Conservation (phyloP, 305 asterid genomes). For the Solanum hybrid region DNA sequence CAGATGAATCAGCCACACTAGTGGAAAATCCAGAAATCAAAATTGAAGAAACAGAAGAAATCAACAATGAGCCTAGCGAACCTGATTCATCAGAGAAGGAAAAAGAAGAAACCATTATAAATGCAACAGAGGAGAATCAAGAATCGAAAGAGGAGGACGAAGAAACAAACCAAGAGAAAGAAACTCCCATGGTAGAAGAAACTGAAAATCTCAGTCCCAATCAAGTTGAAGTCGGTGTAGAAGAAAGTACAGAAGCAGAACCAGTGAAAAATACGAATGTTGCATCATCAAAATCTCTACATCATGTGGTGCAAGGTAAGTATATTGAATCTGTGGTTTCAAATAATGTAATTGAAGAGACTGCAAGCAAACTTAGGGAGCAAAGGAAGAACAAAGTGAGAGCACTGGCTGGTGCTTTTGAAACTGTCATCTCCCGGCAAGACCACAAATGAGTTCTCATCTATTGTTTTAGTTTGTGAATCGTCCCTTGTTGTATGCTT, state of each 20-base stretch:
- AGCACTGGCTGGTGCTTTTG: slow-evolving; percentile 67
- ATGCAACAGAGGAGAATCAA: slow-evolving; percentile 5
- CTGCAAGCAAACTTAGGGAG: slow-evolving; percentile 39
- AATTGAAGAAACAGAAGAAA: slow-evolving; percentile 20
- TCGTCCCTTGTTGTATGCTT: neutral
- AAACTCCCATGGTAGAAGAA: neutral
- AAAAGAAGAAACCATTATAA: slow-evolving; percentile 14
- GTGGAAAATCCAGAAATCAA: slow-evolving; percentile 15
- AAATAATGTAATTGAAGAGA: slow-evolving; percentile 53
- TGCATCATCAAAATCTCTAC: neutral
- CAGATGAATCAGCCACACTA: slow-evolving; percentile 1
- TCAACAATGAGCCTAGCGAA: neutral
- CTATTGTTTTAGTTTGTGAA: neutral
- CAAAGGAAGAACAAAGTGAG: slow-evolving; percentile 53
- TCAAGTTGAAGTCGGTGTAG: slow-evolving; percentile 13
- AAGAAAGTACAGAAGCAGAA: slow-evolving; percentile 6
- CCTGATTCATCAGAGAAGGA: neutral
- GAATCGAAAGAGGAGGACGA: slow-evolving; percentile 17
- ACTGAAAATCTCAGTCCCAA: slow-evolving; percentile 5
- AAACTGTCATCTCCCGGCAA: slow-evolving; percentile 55
- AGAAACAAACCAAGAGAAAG: slow-evolving; percentile 1
- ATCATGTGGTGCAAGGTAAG: slow-evolving; percentile 17
- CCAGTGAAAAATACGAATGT: neutral
- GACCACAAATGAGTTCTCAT: slow-evolving; percentile 26
- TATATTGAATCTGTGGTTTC: slow-evolving; percentile 34